phyloP scores from a whole-genome alignment of 441 rosid species.

The Corymbia calophylla region DNA sequence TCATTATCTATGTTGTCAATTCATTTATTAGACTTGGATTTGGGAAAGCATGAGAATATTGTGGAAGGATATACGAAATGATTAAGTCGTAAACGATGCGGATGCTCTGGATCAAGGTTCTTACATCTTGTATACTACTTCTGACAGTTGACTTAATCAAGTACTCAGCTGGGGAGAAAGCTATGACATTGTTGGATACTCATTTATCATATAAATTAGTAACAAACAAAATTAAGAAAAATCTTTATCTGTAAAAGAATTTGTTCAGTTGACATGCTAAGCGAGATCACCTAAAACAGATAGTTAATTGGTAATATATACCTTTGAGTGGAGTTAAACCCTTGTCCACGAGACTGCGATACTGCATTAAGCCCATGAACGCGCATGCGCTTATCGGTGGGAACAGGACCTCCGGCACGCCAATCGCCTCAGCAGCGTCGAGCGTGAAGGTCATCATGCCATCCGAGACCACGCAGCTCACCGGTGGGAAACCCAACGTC shows the following conservation, averaged over 20 bases:
- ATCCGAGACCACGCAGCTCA: conserved; percentile 31
- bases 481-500: not conserved
- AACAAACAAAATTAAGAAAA: not conserved
- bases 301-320: not conserved
- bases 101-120: not conserved
- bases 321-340: conserved; percentile 29
- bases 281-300: not conserved
- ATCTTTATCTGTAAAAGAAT: not conserved
- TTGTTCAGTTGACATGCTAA: not conserved
- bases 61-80: not conserved
- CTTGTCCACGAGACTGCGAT: conserved; percentile 12
- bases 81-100: not conserved
- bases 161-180: too few relatives aligned
- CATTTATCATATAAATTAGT: not conserved
- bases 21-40: not conserved
- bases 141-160: not conserved
- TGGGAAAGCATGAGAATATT: not conserved
- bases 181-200: not conserved
- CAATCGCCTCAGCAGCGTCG: conserved; percentile 22
- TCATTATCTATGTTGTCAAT: not conserved
- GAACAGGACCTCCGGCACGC: conserved; percentile 23
- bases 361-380: conserved; percentile 13
- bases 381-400: conserved; percentile 31
- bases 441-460: conserved; percentile 25
- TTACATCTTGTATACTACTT: not conserved